phyloP scores from a whole-genome alignment of 176 grass and related monocot genomes.

The Oryza longistaminata region DNA sequence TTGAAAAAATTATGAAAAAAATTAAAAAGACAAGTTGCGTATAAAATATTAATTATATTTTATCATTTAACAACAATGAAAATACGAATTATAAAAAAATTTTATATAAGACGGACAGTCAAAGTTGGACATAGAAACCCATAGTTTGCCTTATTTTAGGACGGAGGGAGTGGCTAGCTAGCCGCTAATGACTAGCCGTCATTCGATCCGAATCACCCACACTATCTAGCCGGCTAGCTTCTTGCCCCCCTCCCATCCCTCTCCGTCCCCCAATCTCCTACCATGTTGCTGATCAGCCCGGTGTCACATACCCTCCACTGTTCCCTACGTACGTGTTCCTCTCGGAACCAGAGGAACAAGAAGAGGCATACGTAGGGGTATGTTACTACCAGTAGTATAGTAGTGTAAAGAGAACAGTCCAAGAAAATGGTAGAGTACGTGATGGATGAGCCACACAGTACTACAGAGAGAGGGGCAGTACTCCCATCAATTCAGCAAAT shows the following conservation, averaged over 20 bases:
- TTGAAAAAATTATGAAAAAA: too few species aligned
- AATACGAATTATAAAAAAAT: too few species aligned
- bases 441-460: neutral
- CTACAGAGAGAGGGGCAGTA: too few species aligned
- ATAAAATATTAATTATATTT: too few species aligned
- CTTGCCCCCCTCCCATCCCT: slow-evolving; percentile 26
- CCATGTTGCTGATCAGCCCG: neutral
- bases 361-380: neutral
- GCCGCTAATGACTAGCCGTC: neutral
- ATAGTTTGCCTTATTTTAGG: too few species aligned
- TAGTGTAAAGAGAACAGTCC: neutral
- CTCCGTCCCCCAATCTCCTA: slow-evolving; percentile 24
- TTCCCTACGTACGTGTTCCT: slow-evolving; percentile 19
- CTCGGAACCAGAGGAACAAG: neutral
- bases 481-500: slow-evolving; percentile 1
- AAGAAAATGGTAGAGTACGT: neutral
- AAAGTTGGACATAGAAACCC: too few species aligned
- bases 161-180: too few species aligned
- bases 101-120: too few species aligned
- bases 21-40: too few species aligned
- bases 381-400: neutral
- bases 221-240: neutral
- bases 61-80: too few species aligned
- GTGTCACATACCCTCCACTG: neutral
- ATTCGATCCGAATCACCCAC: neutral